Evolutionary conservation across 2,329 filamentous ascomycete species (phyloP).

Genomic region (Tolypocladium ovalisporum): DNA sequence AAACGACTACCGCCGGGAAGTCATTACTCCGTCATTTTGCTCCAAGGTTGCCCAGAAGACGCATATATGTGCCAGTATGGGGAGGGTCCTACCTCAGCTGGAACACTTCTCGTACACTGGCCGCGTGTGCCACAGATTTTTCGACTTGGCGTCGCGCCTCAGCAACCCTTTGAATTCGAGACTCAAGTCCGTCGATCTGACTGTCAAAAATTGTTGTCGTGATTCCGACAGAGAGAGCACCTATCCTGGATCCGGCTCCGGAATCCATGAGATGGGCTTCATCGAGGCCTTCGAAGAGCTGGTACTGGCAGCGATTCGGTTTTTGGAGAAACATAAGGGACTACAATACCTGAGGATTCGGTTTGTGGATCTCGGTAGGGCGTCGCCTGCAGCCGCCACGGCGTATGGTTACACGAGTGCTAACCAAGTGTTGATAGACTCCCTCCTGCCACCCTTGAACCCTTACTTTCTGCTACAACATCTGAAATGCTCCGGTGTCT

Average conservation of each 20-base stretch:
- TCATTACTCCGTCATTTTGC: slow-evolving; percentile 48
- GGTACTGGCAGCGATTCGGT: slow-evolving; percentile 51
- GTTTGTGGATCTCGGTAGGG: slow-evolving; percentile 59
- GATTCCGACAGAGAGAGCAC: slow-evolving; percentile 34
- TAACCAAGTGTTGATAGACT: slow-evolving; percentile 37
- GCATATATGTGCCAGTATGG: slow-evolving; percentile 57
- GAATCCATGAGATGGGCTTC: slow-evolving; percentile 62
- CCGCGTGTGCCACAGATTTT: slow-evolving; percentile 59
- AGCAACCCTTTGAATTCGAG: slow-evolving; percentile 36
- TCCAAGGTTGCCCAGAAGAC: slow-evolving; percentile 46
- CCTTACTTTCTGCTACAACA: slow-evolving; percentile 58
- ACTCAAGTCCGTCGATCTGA: slow-evolving; percentile 58
- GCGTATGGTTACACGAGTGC: background rate
- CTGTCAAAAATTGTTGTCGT: slow-evolving; percentile 65
- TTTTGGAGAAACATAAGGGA: slow-evolving; percentile 46
- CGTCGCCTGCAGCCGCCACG: background rate
- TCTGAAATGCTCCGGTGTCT: slow-evolving; percentile 55
- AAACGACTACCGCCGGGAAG: slow-evolving; percentile 58
- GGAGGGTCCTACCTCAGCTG: slow-evolving; percentile 46
- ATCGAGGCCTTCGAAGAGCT: slow-evolving; percentile 61
- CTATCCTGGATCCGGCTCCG: slow-evolving; percentile 55
- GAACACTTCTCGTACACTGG: slow-evolving; percentile 65
- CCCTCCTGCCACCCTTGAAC: slow-evolving; percentile 58
- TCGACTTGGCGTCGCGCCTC: slow-evolving; percentile 43
- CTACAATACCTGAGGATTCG: slow-evolving; percentile 58